phyloP scores from a whole-genome alignment of 805 yeast species.

The Jamesozyma rosinii region DNA sequence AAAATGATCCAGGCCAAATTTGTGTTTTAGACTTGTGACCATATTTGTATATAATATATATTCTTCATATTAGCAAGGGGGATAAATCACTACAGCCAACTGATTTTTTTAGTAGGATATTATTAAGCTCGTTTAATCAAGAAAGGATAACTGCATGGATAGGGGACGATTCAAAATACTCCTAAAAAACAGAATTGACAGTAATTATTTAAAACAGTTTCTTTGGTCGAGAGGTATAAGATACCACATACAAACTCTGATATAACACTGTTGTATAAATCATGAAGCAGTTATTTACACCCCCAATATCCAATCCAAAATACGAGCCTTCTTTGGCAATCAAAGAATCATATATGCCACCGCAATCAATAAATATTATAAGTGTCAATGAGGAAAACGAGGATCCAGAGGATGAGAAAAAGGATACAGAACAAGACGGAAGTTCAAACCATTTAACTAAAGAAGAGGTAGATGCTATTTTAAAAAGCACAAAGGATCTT shows the following conservation, averaged over 20 bases:
- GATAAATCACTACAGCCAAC: too few species aligned
- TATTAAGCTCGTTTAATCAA: background rate
- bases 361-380: background rate
- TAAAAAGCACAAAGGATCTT: slow-evolving; percentile 12
- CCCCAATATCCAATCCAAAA: slow-evolving; percentile 24
- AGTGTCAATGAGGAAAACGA: background rate
- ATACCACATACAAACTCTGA: background rate
- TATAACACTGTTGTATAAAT: background rate
- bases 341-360: slow-evolving; percentile 19
- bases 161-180: background rate
- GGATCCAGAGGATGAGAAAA: background rate
- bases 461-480: slow-evolving; percentile 20
- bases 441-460: slow-evolving; percentile 6
- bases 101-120: too few species aligned
- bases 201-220: background rate
- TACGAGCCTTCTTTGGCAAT: slow-evolving; percentile 23
- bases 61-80: too few species aligned
- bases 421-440: background rate
- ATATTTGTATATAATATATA: too few species aligned
- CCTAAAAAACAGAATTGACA: background rate
- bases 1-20: background rate
- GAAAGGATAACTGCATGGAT: background rate
- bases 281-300: slow-evolving; percentile 21
- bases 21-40: background rate
- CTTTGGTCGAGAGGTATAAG: background rate